These are phyloP conservation scores for Yamadazyma atmosphaerica DNA, from an alignment of 1,139 yeast species.

Conservation along the genomic window DNA sequence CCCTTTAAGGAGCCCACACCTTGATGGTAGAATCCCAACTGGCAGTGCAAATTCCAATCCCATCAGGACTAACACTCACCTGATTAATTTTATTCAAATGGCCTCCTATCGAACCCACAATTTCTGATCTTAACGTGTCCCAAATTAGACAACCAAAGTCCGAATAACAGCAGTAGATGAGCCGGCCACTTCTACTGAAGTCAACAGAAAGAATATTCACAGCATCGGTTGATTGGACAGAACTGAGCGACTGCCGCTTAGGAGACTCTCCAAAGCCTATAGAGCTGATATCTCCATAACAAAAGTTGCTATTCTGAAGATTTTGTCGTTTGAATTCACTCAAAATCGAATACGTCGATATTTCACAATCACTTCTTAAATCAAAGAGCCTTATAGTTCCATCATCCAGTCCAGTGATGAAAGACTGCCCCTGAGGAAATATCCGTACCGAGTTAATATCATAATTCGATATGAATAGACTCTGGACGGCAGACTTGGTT, in stretches of 20 bases:
- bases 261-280: conserved; percentile 3
- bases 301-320: background rate
- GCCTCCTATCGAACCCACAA: conserved; percentile 56
- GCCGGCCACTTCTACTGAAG: conserved; percentile 73
- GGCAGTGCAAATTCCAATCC: conserved; percentile 68
- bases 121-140: conserved; percentile 70
- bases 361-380: conserved; percentile 71
- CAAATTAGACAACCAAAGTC: conserved; percentile 75
- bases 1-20: conserved; percentile 58
- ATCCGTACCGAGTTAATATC: conserved; percentile 69
- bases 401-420: conserved; percentile 77
- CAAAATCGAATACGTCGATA: conserved; percentile 52
- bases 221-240: conserved; percentile 13
- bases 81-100: conserved; percentile 64
- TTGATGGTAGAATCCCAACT: conserved; percentile 71
- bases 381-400: conserved; percentile 75
- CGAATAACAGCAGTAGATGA: conserved; percentile 73
- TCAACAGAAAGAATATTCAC: conserved; percentile 59
- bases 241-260: conserved; percentile 13
- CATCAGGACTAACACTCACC: conserved; percentile 72
- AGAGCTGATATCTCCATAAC: background rate
- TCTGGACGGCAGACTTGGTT: conserved; percentile 52
- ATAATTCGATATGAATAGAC: conserved; percentile 57
- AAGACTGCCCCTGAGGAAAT: conserved; percentile 70
- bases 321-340: conserved; percentile 13